Evolutionary conservation across 1,284 basidiomycete species (phyloP), one percentile per base, ranked within the genome.

Genomic region (Earliella scabrosa): DNA sequence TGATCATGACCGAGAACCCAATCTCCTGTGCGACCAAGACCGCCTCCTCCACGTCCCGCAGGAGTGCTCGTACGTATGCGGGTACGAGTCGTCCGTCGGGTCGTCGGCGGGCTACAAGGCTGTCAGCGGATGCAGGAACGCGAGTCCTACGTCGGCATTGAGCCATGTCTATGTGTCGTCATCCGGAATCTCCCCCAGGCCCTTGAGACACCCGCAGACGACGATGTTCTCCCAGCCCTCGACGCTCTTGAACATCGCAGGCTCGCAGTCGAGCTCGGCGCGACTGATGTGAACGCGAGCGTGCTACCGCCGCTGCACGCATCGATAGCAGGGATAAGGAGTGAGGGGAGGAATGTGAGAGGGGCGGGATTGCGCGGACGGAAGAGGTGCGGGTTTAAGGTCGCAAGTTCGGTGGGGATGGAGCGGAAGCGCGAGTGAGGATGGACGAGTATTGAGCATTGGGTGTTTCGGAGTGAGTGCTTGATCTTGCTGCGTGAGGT

Each of bases 121-220:
- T n/a, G 23, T 43, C n/a, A n/a, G n/a, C 18, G 49, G 31, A 46
- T 18, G 50, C 31, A 49, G 43, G 31, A 27, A 11, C 31, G 16
- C n/a, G n/a, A 38, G 40, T 73, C 80, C 63, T 66, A 93, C 90
- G 70, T 94, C 90, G 23, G 87, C 86, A 20, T 82, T 81, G 20
- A 91, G 71, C 90, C 90, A 93, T 1, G 73, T 75, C 6, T 81
- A 77, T 48, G 86, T 75, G 26, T 81, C 79, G 35, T 83, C 83
- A 34, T 80, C 80, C 9, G 85, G 82, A 24, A 93, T 77, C 70
- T 92, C 89, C 18, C 87, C 84, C 89, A 92, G 92, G 0, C 87
- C 87, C 64, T 92, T 90, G 36, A 91, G 71, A 70, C 89, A 92
- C 3, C 87, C 87, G 3, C 86, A 73, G 0, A 92, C 86, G 34